Conservation (phyloP, 345 rosid species). For the Moricandia moricandioides region DNA sequence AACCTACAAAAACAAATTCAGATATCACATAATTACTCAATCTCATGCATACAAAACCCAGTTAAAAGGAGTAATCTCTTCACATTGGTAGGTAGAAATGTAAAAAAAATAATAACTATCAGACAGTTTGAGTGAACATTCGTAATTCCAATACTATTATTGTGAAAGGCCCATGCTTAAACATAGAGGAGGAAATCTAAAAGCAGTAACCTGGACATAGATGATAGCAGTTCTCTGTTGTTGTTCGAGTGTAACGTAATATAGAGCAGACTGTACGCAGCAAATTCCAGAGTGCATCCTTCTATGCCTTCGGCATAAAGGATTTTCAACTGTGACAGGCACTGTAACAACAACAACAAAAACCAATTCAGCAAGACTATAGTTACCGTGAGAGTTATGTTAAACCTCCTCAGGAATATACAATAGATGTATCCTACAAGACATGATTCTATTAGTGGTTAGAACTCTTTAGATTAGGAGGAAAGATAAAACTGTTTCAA, state of each 20-base stretch:
- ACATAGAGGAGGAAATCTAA: background rate
- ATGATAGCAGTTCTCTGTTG: slow-evolving; percentile 76
- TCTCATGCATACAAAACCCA: slow-evolving; percentile 12
- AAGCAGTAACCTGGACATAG: slow-evolving; percentile 81
- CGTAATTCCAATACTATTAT: slow-evolving; percentile 3
- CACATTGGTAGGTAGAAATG: slow-evolving; percentile 16
- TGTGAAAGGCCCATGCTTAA: slow-evolving; percentile 7
- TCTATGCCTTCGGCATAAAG: slow-evolving; percentile 91
- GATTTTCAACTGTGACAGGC: slow-evolving; percentile 89
- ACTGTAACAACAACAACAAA: slow-evolving; percentile 51
- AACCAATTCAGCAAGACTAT: slow-evolving; percentile 19
- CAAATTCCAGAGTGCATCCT: slow-evolving; percentile 88
- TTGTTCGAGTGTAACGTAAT: slow-evolving; percentile 86
- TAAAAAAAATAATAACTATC: background rate
- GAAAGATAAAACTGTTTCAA: background rate
- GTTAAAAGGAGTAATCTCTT: slow-evolving; percentile 17
- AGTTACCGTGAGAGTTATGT: background rate
- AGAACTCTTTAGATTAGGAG: background rate
- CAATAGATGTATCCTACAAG: slow-evolving; percentile 19
- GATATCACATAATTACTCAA: slow-evolving; percentile 1
- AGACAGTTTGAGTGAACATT: background rate
- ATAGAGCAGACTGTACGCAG: slow-evolving; percentile 87
- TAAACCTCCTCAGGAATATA: background rate
- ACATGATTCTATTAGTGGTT: slow-evolving; percentile 2
- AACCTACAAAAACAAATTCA: slow-evolving; percentile 49